These are phyloP conservation scores for Luvunga scandens DNA, from an alignment of 345 rosid genomes.

Conservation along the genomic window DNA sequence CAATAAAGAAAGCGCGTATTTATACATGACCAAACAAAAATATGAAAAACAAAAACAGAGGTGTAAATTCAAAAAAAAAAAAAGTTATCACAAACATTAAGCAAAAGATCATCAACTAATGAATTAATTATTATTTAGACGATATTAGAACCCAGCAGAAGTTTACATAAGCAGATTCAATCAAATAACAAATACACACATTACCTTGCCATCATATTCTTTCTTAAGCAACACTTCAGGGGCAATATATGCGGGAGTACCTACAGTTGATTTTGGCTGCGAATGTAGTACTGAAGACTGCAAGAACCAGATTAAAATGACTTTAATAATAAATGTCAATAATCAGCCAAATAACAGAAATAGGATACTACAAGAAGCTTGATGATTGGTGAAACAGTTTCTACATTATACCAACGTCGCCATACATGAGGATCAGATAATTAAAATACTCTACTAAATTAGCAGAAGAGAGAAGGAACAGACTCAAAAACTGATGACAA, in stretches of 20 bases:
- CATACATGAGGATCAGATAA: conserved; percentile 2
- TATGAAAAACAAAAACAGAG: neutral
- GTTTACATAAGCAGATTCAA: neutral
- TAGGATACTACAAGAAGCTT: neutral
- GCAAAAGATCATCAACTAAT: neutral
- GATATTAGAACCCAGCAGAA: neutral
- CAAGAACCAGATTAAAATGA: conserved; percentile 9
- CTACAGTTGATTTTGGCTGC: conserved; percentile 95
- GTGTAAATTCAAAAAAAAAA: neutral
- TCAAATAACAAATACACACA: conserved; percentile 3
- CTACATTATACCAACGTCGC: neutral
- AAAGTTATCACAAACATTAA: neutral
- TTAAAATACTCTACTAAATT: neutral
- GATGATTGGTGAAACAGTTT: neutral
- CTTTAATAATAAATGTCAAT: neutral
- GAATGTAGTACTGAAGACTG: conserved; percentile 98
- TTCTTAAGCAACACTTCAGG: conserved; percentile 96
- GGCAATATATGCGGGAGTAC: conserved; percentile 99
- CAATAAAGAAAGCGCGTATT: neutral
- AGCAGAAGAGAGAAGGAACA: neutral
- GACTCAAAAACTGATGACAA: neutral
- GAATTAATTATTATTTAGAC: neutral
- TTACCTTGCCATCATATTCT: conserved; percentile 99
- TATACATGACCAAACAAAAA: neutral
- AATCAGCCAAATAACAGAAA: neutral